Base-by-base conservation (phyloP, 306 rosid genomes). In the Rosa persica region DNA sequence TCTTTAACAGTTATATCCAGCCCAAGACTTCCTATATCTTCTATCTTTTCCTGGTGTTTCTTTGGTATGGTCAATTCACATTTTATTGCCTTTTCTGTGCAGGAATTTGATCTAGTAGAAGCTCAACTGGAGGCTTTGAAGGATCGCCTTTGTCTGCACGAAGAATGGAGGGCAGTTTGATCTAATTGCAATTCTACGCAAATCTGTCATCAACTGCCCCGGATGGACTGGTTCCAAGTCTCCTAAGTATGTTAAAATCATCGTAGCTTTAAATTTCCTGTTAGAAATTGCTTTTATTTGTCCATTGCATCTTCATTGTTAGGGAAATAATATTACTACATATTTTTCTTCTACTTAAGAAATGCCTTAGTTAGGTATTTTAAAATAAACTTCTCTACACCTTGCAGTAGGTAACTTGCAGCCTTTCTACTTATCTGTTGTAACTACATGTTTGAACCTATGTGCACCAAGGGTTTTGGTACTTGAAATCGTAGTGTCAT, bases 21-120 rank as follows among this genome's bases (percentile, higher is more conserved):
- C 12, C 60, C 58, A 15, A 6, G 54, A 58, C 54, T 40, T 58
- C 20, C 8, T 54, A n/a, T 55, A 13, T 40, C 58, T 75, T 75
- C 58, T 5, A 13, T 34, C 3, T 8, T 72, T 17, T 30, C 5
- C 2, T 12, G 34, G 12, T 55, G 22, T 27, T 22, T 73, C 17
- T 38, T 77, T 47, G 36, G 17, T 36, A 40, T n/a, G 43, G 30
- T 40, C 44, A 52, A 10, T 17, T 75, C 30, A 75, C 57, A 44
- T 60, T 74, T 43, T 44, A 5, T 44, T 27, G 46, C 13, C 70
- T 30, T 61, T 61, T 58, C 17, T 75, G 22, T 44, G 79, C 88
- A 93, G 98, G 94, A 78, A 84, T 91, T 83, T 89, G 90, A 4
- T 86, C 93, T 76, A 79, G 86, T 54, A 87, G 77, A 60, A 80